Base-by-base conservation (phyloP, 2,329 filamentous ascomycete genomes). In the Aspergillus candidus region DNA sequence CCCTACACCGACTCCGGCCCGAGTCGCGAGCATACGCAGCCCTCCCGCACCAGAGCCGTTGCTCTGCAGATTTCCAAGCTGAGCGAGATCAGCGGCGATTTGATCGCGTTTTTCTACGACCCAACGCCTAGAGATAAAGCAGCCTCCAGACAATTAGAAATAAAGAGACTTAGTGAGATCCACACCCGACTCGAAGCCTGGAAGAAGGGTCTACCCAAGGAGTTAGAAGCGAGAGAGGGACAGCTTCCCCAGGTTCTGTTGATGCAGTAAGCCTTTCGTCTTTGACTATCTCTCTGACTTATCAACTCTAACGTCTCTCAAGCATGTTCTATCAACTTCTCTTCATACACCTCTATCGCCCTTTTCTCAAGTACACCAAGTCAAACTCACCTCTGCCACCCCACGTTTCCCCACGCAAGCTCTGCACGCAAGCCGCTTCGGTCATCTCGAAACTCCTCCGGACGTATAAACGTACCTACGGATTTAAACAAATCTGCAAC, bases 271-370 rank as follows among this genome's bases (percentile, higher is more conserved):
- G 89, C 51, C 17, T 18, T 5, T 3, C 18, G 4, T 6, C 36
- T 15, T 35, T 29, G 3, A 12, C 14, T 18, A 6, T 15, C 11
- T 15, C 14, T 40, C 4, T 38, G 30, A 32, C 15, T 13, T 4
- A 8, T 15, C 39, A 41, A 10, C 22, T 27, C 51, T 65, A 38
- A 68, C 45, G 4, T 6, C 3, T 7, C 12, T 15, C 4, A 15
- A 96, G 90, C 71, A 97, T 97, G 90, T 95, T 97, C 68, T 95
- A 91, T 66, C 90, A 97, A 60, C 77, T 97, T 1, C 82, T 96
- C 37, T 94, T 94, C 61, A 94, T 97, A 48, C 90, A 97, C 59
- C 81, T 97, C 4, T 97, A 96, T 72, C 82, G 91, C 4, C 91
- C 93, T 0, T 97, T 97, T 61, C 76, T 97, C 40, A 95, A 93